Conservation (phyloP, 352 stramenopile species). For the Globisporangium viniferum region DNA sequence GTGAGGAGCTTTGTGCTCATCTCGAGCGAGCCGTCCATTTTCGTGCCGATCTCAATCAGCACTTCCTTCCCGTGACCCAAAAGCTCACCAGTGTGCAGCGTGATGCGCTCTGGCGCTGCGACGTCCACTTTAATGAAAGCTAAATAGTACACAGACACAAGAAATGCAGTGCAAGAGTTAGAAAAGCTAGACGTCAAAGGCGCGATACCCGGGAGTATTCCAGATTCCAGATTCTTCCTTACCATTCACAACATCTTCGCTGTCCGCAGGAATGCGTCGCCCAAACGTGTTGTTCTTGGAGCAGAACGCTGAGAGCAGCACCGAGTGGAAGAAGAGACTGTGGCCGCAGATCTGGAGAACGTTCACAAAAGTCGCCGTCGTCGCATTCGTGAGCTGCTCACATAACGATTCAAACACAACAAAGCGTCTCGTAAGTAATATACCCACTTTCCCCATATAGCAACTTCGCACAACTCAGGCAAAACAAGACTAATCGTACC, state of each 20-base stretch:
- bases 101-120: conserved; percentile 69
- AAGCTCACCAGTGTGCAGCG: conserved; percentile 69
- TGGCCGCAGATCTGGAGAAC: conserved; percentile 81
- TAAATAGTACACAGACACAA: conserved; percentile 10
- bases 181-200: background rate
- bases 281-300: conserved; percentile 73
- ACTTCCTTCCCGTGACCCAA: conserved; percentile 51
- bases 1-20: conserved; percentile 58
- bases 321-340: conserved; percentile 85
- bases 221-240: background rate
- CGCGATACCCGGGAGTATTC: background rate
- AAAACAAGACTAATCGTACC: conserved; percentile 24
- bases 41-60: conserved; percentile 67
- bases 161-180: conserved; percentile 1
- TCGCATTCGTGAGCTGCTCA: conserved; percentile 53
- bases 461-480: background rate
- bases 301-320: conserved; percentile 72
- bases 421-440: background rate
- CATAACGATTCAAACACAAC: conserved; percentile 5
- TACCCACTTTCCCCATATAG: background rate
- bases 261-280: conserved; percentile 53
- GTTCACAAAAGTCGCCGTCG: conserved; percentile 49
- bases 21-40: conserved; percentile 61
- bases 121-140: conserved; percentile 82
- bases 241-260: conserved; percentile 67